Evolutionary conservation across 2,329 filamentous ascomycete genomes (phyloP).

Genomic region (Drechslera avenae): DNA sequence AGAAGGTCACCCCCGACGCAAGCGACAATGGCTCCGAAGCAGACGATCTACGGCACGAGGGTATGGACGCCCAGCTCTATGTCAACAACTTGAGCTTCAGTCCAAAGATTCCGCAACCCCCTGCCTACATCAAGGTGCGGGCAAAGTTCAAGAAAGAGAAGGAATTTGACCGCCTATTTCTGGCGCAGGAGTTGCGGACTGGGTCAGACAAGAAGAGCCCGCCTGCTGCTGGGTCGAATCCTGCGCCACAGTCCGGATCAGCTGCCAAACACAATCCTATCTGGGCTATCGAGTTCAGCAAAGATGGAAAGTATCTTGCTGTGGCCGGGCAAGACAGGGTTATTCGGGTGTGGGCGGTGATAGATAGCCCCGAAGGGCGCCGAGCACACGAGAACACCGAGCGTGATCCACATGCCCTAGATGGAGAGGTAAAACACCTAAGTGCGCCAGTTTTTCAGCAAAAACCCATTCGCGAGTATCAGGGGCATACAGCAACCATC

Average conservation of each 20-base stretch:
- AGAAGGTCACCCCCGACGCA: slow-evolving; percentile 62
- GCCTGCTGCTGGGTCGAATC: slow-evolving; percentile 31
- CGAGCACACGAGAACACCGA: slow-evolving; percentile 74
- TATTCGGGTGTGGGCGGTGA: slow-evolving; percentile 86
- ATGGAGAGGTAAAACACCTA: slow-evolving; percentile 65
- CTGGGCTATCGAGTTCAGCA: slow-evolving; percentile 92
- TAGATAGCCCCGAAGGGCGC: slow-evolving; percentile 81
- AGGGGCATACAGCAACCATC: slow-evolving; percentile 82
- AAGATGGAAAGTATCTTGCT: slow-evolving; percentile 87
- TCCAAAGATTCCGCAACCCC: slow-evolving; percentile 84
- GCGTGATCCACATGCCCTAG: slow-evolving; percentile 52
- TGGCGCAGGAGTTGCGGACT: slow-evolving; percentile 86
- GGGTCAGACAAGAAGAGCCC: slow-evolving; percentile 45
- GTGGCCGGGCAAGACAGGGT: slow-evolving; percentile 89
- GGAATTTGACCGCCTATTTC: slow-evolving; percentile 85
- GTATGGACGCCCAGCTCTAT: slow-evolving; percentile 82
- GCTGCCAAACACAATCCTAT: slow-evolving; percentile 66
- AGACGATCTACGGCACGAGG: slow-evolving; percentile 72
- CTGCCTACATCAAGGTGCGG: slow-evolving; percentile 86
- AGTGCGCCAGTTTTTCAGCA: slow-evolving; percentile 89
- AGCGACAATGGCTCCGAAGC: slow-evolving; percentile 72
- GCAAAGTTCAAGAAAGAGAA: slow-evolving; percentile 78
- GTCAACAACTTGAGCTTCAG: slow-evolving; percentile 76
- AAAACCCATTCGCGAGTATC: slow-evolving; percentile 78
- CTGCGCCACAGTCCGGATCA: slow-evolving; percentile 40